Evolutionary conservation across 2,329 filamentous ascomycete species (phyloP).

Genomic region (Fusarium sp.): DNA sequence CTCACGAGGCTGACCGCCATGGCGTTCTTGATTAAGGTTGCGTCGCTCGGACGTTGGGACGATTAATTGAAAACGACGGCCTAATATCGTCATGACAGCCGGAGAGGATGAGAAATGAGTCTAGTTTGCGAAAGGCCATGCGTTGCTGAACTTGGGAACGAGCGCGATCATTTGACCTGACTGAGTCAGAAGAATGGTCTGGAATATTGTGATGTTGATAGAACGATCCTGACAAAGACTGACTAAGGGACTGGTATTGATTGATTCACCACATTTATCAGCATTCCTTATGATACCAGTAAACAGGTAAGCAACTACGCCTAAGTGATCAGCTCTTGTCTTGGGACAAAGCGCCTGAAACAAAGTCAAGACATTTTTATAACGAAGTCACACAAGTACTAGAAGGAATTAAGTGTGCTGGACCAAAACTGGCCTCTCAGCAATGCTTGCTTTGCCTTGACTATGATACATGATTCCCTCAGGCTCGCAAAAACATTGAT

Average conservation of each 20-base stretch:
- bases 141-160: background rate
- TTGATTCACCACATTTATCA: background rate
- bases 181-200: background rate
- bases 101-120: background rate
- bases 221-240: background rate
- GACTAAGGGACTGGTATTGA: background rate
- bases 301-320: background rate
- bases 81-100: background rate
- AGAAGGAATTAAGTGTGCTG: constrained; percentile 36
- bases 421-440: constrained; percentile 58
- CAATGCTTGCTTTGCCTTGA: constrained; percentile 50
- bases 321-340: background rate
- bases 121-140: background rate
- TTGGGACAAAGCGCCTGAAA: background rate
- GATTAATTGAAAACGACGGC: background rate
- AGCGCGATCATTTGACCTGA: background rate
- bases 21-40: background rate
- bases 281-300: constrained; percentile 1
- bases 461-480: constrained; percentile 44
- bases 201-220: background rate
- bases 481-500: constrained; percentile 47
- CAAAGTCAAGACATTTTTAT: constrained; percentile 5
- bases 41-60: constrained; percentile 1
- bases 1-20: constrained; percentile 8
- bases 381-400: background rate